Evolutionary conservation across 805 yeast species (phyloP).

Genomic region (Lipomyces spencermartinsiae): DNA sequence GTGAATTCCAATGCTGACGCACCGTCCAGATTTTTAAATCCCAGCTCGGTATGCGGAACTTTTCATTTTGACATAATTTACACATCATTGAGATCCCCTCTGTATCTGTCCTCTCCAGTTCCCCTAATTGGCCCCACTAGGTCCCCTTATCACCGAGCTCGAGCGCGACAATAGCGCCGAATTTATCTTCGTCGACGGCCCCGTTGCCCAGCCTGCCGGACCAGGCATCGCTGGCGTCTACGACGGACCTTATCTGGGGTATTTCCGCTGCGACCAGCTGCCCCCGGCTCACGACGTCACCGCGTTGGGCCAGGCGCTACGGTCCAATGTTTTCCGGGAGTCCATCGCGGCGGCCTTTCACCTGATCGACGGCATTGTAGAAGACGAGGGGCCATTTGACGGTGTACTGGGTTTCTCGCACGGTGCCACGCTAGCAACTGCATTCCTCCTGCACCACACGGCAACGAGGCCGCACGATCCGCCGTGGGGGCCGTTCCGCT

Average conservation of each 20-base stretch:
- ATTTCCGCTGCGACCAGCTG: not conserved
- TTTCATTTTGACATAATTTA: not conserved
- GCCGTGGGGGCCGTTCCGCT: not conserved
- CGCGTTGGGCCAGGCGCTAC: not conserved
- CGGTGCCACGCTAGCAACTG: not conserved
- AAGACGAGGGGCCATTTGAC: conserved; percentile 1
- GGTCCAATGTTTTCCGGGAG: not conserved
- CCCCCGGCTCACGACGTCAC: not conserved
- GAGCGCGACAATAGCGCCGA: not conserved
- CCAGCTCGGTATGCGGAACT: conserved; percentile 1
- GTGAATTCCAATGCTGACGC: not conserved
- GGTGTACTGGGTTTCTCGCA: not conserved
- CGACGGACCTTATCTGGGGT: not conserved
- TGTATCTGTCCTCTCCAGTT: not conserved
- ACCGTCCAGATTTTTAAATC: not conserved
- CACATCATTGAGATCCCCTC: not conserved
- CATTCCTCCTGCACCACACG: not conserved
- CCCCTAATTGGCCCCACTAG: not conserved
- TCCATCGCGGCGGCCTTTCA: not conserved
- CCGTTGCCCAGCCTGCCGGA: not conserved
- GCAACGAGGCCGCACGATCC: not conserved
- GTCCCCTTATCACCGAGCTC: not conserved
- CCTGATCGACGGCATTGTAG: not conserved
- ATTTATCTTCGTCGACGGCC: not conserved
- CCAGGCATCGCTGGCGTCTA: conserved; percentile 1